Conservation (phyloP, 2,329 filamentous ascomycete genomes). For the Exophiala xenobiotica region DNA sequence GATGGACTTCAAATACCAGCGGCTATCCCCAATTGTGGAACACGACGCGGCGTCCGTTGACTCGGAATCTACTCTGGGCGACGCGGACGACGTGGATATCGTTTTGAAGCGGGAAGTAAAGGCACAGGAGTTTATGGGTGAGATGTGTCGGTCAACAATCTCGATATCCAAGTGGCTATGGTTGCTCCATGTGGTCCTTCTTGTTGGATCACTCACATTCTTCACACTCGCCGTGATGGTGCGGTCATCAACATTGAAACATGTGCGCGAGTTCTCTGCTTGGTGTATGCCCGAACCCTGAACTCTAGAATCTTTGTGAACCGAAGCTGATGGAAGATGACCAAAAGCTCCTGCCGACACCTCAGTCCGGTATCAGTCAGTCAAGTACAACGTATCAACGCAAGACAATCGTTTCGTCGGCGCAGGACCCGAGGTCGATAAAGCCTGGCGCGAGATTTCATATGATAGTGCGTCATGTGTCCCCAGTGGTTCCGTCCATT, state of each 20-base stretch:
- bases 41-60: no score
- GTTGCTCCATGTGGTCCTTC: conserved; percentile 16
- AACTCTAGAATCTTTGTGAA: no score
- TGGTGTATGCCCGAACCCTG: no score
- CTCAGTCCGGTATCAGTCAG: conserved; percentile 51
- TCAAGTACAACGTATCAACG: conserved; percentile 50
- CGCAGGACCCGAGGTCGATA: conserved; percentile 56
- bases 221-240: conserved; percentile 12
- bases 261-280: conserved; percentile 45
- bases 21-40: no score
- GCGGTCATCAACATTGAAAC: conserved; percentile 31
- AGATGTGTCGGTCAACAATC: no score
- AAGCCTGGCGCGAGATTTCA: conserved; percentile 57
- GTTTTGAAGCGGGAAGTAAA: no score
- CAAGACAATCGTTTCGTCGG: conserved; percentile 53
- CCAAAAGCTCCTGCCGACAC: conserved; percentile 44
- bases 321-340: neutral
- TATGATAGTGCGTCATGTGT: conserved; percentile 39
- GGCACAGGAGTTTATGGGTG: no score
- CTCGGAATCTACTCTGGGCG: no score
- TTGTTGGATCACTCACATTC: conserved; percentile 9
- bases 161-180: conserved; percentile 22
- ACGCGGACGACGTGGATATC: no score
- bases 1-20: no score
- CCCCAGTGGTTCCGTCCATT: no score